Base-by-base conservation (phyloP, 768 basidiomycete genomes). In the Boletus rubropictus region DNA sequence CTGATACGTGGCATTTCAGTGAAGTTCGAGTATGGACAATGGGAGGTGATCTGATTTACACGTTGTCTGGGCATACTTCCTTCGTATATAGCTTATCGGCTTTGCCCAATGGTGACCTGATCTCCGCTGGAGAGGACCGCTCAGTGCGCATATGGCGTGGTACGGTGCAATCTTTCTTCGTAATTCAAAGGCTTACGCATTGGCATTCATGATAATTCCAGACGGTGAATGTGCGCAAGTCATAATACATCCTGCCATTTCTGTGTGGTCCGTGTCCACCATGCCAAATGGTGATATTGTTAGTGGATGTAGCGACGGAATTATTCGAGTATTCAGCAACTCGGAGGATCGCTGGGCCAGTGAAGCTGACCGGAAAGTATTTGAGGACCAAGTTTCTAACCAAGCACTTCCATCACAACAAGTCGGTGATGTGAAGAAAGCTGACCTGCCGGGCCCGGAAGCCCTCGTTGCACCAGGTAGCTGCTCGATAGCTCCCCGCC, bases 111-210 rank as follows among this genome's bases (percentile, higher is more conserved):
- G 89, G 94, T 17, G 82, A 86, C 53, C 75, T 93, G 18, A 82
- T 95, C 7, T 91, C 88, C n/a, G 81, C 84, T 29, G 92, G 95
- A 7, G 96, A 99, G 69, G 96, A 99, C 66, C 84, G 95, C 39
- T 86, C 86, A 4, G 81, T 95, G 41, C 79, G 95, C 18, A 74
- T 98, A 29, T 99, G 96, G 96, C 78, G 79, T 69, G 88, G 89
- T 86, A 57, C 49, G 79, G 29, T 48, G 27, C 37, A 40, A 17
- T 45, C 46, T 66, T 65, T 12, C 31, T 27, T 36, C 3, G 18
- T 18, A 5, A 29, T 43, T 15, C 20, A 8, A n/a, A 24, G 37
- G 33, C 39, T 21, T 17, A 4, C 18, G 21, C 9, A n/a, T 46
- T 53, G 38, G 37, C 47, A 42, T 43, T 17, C 22, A 35, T 36